Evolutionary conservation across 345 rosid species (phyloP).

Genomic region (Sapria himalayana): DNA sequence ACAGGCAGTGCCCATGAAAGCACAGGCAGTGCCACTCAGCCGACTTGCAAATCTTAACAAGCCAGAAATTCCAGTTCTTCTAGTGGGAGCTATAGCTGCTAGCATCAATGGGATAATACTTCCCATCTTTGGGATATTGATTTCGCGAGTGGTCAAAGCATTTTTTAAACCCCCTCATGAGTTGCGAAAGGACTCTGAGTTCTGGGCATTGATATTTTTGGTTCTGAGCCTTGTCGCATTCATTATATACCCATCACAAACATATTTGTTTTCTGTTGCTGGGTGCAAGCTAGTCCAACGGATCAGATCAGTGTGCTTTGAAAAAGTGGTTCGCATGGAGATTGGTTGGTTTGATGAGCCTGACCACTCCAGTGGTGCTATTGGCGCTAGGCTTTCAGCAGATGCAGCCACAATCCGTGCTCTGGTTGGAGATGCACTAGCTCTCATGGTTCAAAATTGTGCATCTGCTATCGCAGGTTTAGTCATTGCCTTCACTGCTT

Average conservation of each 20-base stretch:
- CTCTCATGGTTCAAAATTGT: slow-evolving; percentile 34
- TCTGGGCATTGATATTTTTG: slow-evolving; percentile 47
- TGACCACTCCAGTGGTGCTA: slow-evolving; percentile 57
- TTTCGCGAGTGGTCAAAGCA: slow-evolving; percentile 31
- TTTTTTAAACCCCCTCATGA: slow-evolving; percentile 39
- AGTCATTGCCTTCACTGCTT: slow-evolving; percentile 49
- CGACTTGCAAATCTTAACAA: slow-evolving; percentile 56
- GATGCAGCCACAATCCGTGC: slow-evolving; percentile 60
- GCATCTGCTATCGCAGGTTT: slow-evolving; percentile 40
- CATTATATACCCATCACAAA: slow-evolving; percentile 20
- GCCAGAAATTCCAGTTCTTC: slow-evolving; percentile 54
- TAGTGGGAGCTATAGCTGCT: slow-evolving; percentile 35
- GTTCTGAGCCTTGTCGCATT: slow-evolving; percentile 39
- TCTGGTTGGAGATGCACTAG: slow-evolving; percentile 59
- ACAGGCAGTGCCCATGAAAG: too few relatives aligned
- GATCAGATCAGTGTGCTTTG: slow-evolving; percentile 51
- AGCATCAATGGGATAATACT: slow-evolving; percentile 29
- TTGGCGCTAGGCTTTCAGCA: slow-evolving; percentile 74
- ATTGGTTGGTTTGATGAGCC: slow-evolving; percentile 69
- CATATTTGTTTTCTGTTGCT: slow-evolving; percentile 50
- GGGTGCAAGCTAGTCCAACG: slow-evolving; percentile 44
- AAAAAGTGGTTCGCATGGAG: slow-evolving; percentile 74
- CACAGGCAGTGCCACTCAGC: slow-evolving; percentile 23
- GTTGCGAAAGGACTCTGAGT: slow-evolving; percentile 36
- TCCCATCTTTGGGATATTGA: slow-evolving; percentile 34